Base-by-base conservation (phyloP, 1,284 basidiomycete species). In the Ceratobasidium sp. region DNA sequence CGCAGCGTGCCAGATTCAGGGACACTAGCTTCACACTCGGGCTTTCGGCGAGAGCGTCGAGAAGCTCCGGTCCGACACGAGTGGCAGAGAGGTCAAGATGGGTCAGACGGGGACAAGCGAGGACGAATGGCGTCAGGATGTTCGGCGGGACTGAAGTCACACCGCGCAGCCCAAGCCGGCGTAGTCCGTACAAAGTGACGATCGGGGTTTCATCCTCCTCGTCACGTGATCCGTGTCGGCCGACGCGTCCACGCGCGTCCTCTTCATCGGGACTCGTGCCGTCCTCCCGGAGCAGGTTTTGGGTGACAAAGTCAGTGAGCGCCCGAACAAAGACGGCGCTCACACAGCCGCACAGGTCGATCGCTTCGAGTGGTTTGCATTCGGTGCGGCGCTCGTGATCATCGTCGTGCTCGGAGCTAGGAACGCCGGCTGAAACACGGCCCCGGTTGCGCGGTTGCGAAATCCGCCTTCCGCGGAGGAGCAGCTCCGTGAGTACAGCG, bases 261-360 rank as follows among this genome's bases (percentile, higher is more conserved):
- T 75, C 74, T 14, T 56, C 66, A 76, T 72, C 56, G 37, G 56
- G 56, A 27, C 39, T 61, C 29, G 56, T 62, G 13, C 69, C 69
- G 43, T 72, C 59, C 69, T 56, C 58, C 51, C 62, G 43, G 24
- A 74, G 51, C 43, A 49, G 34, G n/a, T 86, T 68, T 34, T 68
- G 65, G 22, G 65, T 31, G 76, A 95, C 94, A 80, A 98, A 96
- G 74, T 93, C 90, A 46, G 88, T 86, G 78, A 98, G 87, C 0
- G 93, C 94, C 77, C 90, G 88, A 74, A 93, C 90, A 79, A 98
- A 98, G 6, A 92, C 90, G 22, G 88, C 88, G 80, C 94, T 96
- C 80, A 98, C 92, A 81, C 97, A 98, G 78, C 96, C 96, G 24
- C 96, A 98, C 68, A 98, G 84, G 81, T 99, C 97, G 46, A 98